phyloP scores from a whole-genome alignment of 176 grass and related monocot species.

The Triticum turgidum region DNA sequence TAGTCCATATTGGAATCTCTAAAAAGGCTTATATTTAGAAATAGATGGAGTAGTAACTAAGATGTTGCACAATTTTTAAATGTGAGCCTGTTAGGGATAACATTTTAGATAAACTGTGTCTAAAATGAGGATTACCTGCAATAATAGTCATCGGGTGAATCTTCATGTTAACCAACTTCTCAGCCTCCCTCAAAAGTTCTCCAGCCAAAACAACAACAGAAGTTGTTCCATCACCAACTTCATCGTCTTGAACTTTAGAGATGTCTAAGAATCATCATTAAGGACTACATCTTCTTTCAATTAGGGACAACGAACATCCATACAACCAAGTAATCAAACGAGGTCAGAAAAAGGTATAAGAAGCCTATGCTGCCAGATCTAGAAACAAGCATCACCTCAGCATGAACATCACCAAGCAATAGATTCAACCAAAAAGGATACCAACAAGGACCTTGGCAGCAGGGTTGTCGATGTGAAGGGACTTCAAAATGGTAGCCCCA shows the following conservation, averaged over 20 bases:
- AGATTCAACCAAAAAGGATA: slow-evolving; percentile 65
- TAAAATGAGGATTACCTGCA: slow-evolving; percentile 57
- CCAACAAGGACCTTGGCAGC: slow-evolving; percentile 92
- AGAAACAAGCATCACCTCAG: neutral
- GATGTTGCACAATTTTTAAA: neutral
- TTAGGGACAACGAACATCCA: neutral
- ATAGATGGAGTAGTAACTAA: too few relatives aligned
- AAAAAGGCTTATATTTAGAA: too few relatives aligned
- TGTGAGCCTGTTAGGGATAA: neutral
- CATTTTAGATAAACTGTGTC: neutral
- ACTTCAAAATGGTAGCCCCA: slow-evolving; percentile 83
- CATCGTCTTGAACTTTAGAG: slow-evolving; percentile 98
- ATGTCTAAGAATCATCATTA: slow-evolving; percentile 70
- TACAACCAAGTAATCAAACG: neutral
- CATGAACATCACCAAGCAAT: neutral
- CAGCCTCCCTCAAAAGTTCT: slow-evolving; percentile 86
- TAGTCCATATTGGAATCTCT: too few relatives aligned
- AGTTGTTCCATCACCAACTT: slow-evolving; percentile 95
- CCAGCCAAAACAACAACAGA: slow-evolving; percentile 97
- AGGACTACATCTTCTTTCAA: slow-evolving; percentile 32
- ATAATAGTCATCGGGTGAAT: slow-evolving; percentile 99
- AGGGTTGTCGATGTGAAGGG: slow-evolving; percentile 88
- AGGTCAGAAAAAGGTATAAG: neutral
- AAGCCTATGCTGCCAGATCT: slow-evolving; percentile 1
- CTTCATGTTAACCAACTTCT: slow-evolving; percentile 85